These are phyloP conservation scores for Apiotrichum laibachii DNA, from an alignment of 1,284 basidiomycete genomes.

Conservation along the genomic window DNA sequence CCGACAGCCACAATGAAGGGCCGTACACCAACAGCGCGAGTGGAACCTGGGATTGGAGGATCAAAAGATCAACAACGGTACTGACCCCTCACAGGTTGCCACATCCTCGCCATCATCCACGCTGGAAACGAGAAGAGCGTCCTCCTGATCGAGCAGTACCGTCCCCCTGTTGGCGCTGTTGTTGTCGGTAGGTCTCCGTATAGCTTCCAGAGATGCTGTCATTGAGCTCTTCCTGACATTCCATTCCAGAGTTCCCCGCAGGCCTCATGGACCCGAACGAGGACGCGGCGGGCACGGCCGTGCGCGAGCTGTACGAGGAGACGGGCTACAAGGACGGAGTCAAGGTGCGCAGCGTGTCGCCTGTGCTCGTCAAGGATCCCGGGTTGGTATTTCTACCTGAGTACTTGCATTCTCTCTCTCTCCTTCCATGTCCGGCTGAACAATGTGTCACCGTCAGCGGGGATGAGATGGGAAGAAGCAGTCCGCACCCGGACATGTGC, in stretches of 20 bases:
- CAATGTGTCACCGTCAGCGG: background rate
- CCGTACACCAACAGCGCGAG: too few relatives aligned
- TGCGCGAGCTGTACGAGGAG: slow-evolving; percentile 85
- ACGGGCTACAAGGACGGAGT: slow-evolving; percentile 65
- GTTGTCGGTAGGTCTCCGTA: slow-evolving; percentile 62
- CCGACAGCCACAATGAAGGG: too few relatives aligned
- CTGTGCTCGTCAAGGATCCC: slow-evolving; percentile 65
- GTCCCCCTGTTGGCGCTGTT: slow-evolving; percentile 71
- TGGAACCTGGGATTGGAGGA: background rate
- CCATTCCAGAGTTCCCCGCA: slow-evolving; percentile 69
- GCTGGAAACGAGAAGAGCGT: slow-evolving; percentile 64
- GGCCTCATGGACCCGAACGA: slow-evolving; percentile 81
- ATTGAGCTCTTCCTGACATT: background rate
- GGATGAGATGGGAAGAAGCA: too few relatives aligned
- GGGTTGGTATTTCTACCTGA: slow-evolving; percentile 63
- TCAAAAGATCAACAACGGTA: background rate
- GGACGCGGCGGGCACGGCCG: slow-evolving; percentile 65
- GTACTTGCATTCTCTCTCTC: too few relatives aligned
- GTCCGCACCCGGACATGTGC: background rate
- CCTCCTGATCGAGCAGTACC: slow-evolving; percentile 82
- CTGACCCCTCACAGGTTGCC: slow-evolving; percentile 59
- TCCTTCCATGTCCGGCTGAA: too few relatives aligned
- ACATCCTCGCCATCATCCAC: slow-evolving; percentile 75
- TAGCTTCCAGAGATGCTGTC: background rate
- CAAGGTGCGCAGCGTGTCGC: slow-evolving; percentile 63